These are phyloP conservation scores for Candida ovalis DNA, from an alignment of 805 yeast genomes.

Conservation along the genomic window DNA sequence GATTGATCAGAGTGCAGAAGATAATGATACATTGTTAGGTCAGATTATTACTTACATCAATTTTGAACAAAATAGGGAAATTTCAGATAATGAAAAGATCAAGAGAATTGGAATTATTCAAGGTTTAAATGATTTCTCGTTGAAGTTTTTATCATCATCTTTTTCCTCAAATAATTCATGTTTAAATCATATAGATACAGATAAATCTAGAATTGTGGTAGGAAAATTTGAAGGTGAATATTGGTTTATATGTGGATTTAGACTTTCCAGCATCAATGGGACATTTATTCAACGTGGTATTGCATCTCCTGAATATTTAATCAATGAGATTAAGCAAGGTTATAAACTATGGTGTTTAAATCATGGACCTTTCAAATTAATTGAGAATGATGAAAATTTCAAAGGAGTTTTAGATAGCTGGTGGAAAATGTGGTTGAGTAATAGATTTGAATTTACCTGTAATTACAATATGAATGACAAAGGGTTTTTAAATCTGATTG, in stretches of 20 bases:
- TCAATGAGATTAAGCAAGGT: slow-evolving; percentile 27
- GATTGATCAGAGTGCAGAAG: slow-evolving; percentile 16
- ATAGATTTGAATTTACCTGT: slow-evolving; percentile 24
- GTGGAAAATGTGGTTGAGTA: slow-evolving; percentile 37
- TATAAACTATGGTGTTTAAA: slow-evolving; percentile 33
- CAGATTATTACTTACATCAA: slow-evolving; percentile 25
- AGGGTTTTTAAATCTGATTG: slow-evolving; percentile 31
- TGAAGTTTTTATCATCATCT: slow-evolving; percentile 16
- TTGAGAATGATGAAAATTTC: slow-evolving; percentile 8
- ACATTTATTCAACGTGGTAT: slow-evolving; percentile 23
- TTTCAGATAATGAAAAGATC: slow-evolving; percentile 19
- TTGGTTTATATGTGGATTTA: slow-evolving; percentile 32
- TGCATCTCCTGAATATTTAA: slow-evolving; percentile 33
- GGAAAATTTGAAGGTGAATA: slow-evolving; percentile 29
- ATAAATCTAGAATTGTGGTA: slow-evolving; percentile 29
- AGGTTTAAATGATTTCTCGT: slow-evolving; percentile 27
- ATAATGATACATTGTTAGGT: slow-evolving; percentile 15
- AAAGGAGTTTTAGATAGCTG: slow-evolving; percentile 23
- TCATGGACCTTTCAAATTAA: slow-evolving; percentile 26
- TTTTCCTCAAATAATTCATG: neutral
- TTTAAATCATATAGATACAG: slow-evolving; percentile 30
- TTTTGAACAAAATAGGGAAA: slow-evolving; percentile 16
- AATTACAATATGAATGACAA: slow-evolving; percentile 27
- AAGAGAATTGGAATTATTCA: slow-evolving; percentile 25
- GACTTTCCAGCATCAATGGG: slow-evolving; percentile 14